Evolutionary conservation across 2,329 filamentous ascomycete genomes (phyloP).

Genomic region (Xylaria sp.): DNA sequence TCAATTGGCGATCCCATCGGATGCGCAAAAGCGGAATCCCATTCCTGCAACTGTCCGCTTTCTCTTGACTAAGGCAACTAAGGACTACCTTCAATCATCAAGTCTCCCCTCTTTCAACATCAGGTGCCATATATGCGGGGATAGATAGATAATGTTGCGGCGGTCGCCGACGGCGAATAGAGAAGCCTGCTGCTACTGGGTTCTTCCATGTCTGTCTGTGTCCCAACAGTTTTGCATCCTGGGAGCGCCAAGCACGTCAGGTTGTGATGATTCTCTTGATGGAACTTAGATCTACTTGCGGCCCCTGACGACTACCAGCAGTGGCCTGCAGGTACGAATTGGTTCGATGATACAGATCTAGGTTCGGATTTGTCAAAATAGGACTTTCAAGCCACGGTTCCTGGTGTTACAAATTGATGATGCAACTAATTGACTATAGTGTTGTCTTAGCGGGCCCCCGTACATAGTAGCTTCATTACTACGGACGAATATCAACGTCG

Average conservation of each 20-base stretch:
- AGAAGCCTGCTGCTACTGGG: neutral
- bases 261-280: neutral
- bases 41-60: neutral
- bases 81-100: neutral
- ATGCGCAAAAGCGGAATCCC: neutral
- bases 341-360: neutral
- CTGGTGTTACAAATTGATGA: neutral
- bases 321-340: neutral
- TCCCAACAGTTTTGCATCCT: neutral
- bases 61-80: neutral
- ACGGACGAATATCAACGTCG: neutral
- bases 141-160: slow-evolving; percentile 5
- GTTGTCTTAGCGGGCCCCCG: neutral
- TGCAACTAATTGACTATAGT: neutral
- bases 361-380: neutral
- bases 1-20: neutral
- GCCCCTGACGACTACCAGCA: neutral
- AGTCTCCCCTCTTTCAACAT: neutral
- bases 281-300: neutral
- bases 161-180: neutral
- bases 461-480: neutral
- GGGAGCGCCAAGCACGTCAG: neutral
- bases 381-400: neutral
- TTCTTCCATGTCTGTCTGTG: neutral
- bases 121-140: neutral